Conservation (phyloP, 2,329 filamentous ascomycete species). For the Neurospora sp. region DNA sequence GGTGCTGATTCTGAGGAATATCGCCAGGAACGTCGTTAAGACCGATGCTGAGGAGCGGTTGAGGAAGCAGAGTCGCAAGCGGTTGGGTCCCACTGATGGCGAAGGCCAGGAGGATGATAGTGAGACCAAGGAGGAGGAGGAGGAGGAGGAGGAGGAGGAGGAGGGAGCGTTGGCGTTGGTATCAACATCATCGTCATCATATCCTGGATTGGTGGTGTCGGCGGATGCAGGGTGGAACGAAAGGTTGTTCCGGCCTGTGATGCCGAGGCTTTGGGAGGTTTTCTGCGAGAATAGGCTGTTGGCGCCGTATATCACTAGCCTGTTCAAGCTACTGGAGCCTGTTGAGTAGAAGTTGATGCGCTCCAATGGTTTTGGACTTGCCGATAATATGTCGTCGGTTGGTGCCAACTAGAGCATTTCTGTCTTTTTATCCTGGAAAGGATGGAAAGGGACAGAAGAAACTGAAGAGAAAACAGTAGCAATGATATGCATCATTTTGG, state of each 20-base stretch:
- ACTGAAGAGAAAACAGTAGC: background rate
- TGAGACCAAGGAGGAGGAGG: background rate
- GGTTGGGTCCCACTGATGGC: constrained; percentile 4
- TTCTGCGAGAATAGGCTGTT: constrained; percentile 58
- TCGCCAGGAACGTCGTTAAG: constrained; percentile 58
- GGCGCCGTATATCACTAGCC: constrained; percentile 26
- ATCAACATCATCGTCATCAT: background rate
- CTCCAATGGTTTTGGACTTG: background rate
- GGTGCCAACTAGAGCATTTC: background rate
- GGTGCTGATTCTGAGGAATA: constrained; percentile 67
- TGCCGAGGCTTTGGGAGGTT: constrained; percentile 56
- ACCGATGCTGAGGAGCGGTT: constrained; percentile 48
- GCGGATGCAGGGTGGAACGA: constrained; percentile 55
- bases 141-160: constrained; percentile 1
- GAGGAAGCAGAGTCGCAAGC: constrained; percentile 31
- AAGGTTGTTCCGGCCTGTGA: constrained; percentile 54
- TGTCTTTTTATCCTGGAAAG: background rate
- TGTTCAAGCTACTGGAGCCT: constrained; percentile 23
- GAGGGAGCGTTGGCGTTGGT: constrained; percentile 12
- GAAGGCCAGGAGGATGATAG: background rate
- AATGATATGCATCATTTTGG: background rate
- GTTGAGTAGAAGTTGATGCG: background rate
- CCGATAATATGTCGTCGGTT: background rate
- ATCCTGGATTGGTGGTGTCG: constrained; percentile 17
- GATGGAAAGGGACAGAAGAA: too few relatives aligned